These are phyloP conservation scores for Periconia digitata DNA, from an alignment of 2,329 filamentous ascomycete species.

Conservation along the genomic window DNA sequence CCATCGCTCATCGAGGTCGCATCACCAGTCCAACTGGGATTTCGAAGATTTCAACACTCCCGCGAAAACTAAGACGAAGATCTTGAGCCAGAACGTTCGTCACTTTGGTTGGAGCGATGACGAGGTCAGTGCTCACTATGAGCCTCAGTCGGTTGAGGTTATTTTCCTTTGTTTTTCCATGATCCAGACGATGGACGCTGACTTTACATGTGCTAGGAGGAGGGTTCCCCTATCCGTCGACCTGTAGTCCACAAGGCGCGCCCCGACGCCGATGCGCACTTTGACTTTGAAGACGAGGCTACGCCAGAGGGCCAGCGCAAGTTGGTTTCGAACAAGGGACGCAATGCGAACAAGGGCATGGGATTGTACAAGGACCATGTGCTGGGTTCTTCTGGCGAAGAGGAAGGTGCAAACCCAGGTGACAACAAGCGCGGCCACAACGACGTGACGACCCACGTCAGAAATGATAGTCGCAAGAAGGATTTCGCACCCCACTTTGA, in stretches of 20 bases:
- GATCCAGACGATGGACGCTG: constrained; percentile 12
- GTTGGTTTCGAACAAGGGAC: constrained; percentile 44
- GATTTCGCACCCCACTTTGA: constrained; percentile 78
- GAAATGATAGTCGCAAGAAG: constrained; percentile 72
- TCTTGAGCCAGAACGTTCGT: constrained; percentile 69
- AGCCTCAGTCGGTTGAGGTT: constrained; percentile 17
- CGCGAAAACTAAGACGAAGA: constrained; percentile 68
- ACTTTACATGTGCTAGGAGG: constrained; percentile 45
- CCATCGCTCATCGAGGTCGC: constrained; percentile 40
- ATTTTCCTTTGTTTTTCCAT: neutral
- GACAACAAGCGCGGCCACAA: constrained; percentile 54
- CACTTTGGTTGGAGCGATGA: constrained; percentile 78
- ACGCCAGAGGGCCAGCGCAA: constrained; percentile 56
- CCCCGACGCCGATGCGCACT: constrained; percentile 79
- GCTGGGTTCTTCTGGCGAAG: constrained; percentile 52
- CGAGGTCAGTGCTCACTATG: constrained; percentile 47
- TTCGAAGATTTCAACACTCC: constrained; percentile 89
- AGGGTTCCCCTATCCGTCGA: constrained; percentile 60
- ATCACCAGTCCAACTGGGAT: constrained; percentile 76
- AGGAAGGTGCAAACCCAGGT: constrained; percentile 50
- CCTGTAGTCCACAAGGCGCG: constrained; percentile 68
- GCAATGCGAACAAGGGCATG: constrained; percentile 66
- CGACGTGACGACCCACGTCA: constrained; percentile 72
- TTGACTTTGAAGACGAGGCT: constrained; percentile 78
- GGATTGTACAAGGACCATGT: constrained; percentile 78